Evolutionary conservation across 306 rosid genomes (phyloP), one percentile per base, ranked within the genome.

Genomic region (Mucuna pruriens): DNA sequence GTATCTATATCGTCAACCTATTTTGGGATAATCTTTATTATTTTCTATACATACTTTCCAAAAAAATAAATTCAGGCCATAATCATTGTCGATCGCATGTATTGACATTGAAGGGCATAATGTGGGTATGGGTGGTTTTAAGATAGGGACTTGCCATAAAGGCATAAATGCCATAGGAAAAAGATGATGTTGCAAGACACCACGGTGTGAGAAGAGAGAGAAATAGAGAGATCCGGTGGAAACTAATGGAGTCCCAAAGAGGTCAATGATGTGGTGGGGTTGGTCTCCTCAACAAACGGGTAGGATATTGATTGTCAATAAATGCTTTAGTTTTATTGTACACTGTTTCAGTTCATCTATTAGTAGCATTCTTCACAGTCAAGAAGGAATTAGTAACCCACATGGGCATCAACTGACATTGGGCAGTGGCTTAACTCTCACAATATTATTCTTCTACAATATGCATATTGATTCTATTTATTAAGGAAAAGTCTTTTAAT

Each of bases 231-330:
- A 66, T 10, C 17, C 3, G 4, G 15, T 42, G 33, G 54, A 52
- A 44, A 17, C 15, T 78, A 40, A 49, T 64, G 67, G 70, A 84
- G 86, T 81, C 38, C 77, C 81, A 34, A 57, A 75, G 55, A 76
- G 69, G 58, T 60, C 34, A 85, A 82, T 74, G 36, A 38, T 70
- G 75, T 76, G 85, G 94, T 82, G 79, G 94, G 90, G 90, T 82
- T 74, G 82, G 83, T 73, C 71, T 82, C 75, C 79, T 63, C 76
- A 78, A 70, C 82, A 86, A 79, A 90, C 78, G 61, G 88, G 83
- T 74, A 76, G 85, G 78, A 84, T 77, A 86, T 86, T 86, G 90
- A 86, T 80, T 81, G 85, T 84, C 72, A 83, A 80, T 90, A 78
- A 88, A 82, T 86, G 86, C 86, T 80, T 76, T 77, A 22, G 20